Evolutionary conservation across 495 filamentous ascomycete genomes (phyloP).

Genomic region (Penicillium pulvis): DNA sequence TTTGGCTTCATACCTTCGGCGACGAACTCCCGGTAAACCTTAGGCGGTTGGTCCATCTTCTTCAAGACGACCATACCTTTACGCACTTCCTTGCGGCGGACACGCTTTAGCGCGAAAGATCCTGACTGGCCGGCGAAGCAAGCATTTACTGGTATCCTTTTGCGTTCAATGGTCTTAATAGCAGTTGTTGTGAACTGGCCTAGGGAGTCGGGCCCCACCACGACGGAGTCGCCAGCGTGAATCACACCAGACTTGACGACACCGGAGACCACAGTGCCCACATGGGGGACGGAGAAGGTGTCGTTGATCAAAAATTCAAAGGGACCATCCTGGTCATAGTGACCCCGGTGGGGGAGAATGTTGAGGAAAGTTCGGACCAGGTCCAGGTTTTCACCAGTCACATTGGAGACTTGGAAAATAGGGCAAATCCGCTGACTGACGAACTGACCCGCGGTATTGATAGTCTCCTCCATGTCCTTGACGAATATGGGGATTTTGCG

Average conservation of each 20-base stretch:
- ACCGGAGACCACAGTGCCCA: constrained; percentile 93
- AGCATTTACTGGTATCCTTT: constrained; percentile 86
- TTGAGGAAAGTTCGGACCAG: constrained; percentile 89
- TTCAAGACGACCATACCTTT: constrained; percentile 98
- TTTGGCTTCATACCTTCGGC: constrained; percentile 65
- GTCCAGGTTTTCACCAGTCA: constrained; percentile 84
- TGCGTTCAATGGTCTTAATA: constrained; percentile 92
- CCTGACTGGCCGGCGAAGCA: constrained; percentile 92
- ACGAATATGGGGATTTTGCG: constrained; percentile 98
- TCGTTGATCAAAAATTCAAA: constrained; percentile 98
- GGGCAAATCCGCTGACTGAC: constrained; percentile 94
- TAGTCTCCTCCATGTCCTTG: constrained; percentile 85
- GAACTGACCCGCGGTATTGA: constrained; percentile 95
- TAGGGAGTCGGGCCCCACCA: constrained; percentile 88
- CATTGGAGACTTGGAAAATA: constrained; percentile 97
- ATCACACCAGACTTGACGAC: constrained; percentile 85
- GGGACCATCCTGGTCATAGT: constrained; percentile 82
- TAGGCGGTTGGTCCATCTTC: constrained; percentile 71
- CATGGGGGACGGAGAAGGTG: constrained; percentile 97
- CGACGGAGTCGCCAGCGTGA: constrained; percentile 85
- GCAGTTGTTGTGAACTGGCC: constrained; percentile 89
- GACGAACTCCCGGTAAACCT: constrained; percentile 89
- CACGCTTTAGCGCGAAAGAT: constrained; percentile 83
- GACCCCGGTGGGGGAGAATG: constrained; percentile 91
- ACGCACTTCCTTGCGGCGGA: constrained; percentile 88